phyloP scores from a whole-genome alignment of 139 green algal species.

The Picochlorum sp. region DNA sequence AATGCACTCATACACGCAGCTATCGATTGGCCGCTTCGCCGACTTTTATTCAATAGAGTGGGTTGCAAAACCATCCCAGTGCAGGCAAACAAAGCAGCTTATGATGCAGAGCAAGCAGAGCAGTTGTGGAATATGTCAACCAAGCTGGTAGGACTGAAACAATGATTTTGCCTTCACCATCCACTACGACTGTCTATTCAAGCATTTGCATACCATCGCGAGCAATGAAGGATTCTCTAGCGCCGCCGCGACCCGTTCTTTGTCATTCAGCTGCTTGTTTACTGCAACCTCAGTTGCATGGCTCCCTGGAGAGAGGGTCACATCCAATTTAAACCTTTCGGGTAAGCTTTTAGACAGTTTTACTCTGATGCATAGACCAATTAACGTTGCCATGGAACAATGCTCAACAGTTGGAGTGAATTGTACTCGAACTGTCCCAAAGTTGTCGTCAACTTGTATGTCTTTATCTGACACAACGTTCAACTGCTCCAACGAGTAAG shows the following conservation, averaged over 20 bases:
- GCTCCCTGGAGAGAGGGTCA: constrained; percentile 60
- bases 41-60: constrained; percentile 25
- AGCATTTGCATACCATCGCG: constrained; percentile 83
- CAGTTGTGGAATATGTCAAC: constrained; percentile 54
- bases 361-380: constrained; percentile 90
- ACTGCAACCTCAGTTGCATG: constrained; percentile 84
- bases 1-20: constrained; percentile 23
- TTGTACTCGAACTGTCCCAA: constrained; percentile 47
- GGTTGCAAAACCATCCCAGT: constrained; percentile 27
- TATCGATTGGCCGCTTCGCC: constrained; percentile 52
- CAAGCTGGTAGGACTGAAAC: constrained; percentile 11
- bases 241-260: constrained; percentile 94
- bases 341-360: constrained; percentile 82
- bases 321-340: constrained; percentile 83
- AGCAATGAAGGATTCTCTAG: constrained; percentile 93
- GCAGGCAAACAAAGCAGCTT: constrained; percentile 25
- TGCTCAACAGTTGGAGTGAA: constrained; percentile 90
- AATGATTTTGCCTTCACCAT: too few relatives aligned
- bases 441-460: constrained; percentile 60
- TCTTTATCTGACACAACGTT: constrained; percentile 72
- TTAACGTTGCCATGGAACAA: constrained; percentile 98
- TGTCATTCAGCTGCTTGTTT: constrained; percentile 98
- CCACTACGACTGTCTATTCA: constrained; percentile 23
- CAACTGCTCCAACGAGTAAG: constrained; percentile 94
- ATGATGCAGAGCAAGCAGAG: constrained; percentile 41